phyloP scores from a whole-genome alignment of 495 filamentous ascomycete genomes.

The Aspergillus hancockii region DNA sequence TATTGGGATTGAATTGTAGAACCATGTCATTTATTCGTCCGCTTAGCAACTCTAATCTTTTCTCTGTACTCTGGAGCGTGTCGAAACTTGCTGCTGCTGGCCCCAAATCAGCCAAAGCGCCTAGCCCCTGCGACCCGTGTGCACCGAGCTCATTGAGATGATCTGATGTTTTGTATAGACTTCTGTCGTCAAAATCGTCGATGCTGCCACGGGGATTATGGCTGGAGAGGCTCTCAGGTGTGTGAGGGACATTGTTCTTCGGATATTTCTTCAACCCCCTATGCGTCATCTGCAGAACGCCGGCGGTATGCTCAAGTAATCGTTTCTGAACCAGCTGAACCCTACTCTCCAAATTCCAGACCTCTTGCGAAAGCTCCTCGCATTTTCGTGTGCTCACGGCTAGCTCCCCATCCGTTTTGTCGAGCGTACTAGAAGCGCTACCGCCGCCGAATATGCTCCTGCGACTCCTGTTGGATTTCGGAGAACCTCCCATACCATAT shows the following conservation, averaged over 20 bases:
- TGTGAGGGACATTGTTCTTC: slow-evolving; percentile 55
- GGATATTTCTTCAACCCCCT: slow-evolving; percentile 56
- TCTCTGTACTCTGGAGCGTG: slow-evolving; percentile 61
- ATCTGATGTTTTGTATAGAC: slow-evolving; percentile 73
- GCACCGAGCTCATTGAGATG: slow-evolving; percentile 57
- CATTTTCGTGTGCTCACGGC: slow-evolving; percentile 75
- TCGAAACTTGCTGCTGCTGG: slow-evolving; percentile 25
- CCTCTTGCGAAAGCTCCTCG: slow-evolving; percentile 77
- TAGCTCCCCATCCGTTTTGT: slow-evolving; percentile 73
- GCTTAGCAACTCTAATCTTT: slow-evolving; percentile 72
- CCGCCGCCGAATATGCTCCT: slow-evolving; percentile 55
- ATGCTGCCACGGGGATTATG: slow-evolving; percentile 46
- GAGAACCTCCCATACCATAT: slow-evolving; percentile 29
- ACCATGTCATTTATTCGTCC: slow-evolving; percentile 67
- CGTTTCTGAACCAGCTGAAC: slow-evolving; percentile 68
- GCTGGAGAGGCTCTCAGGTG: slow-evolving; percentile 66
- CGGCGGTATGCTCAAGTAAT: slow-evolving; percentile 88
- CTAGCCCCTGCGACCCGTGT: slow-evolving; percentile 22
- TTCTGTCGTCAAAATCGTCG: slow-evolving; percentile 75
- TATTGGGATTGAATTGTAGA: slow-evolving; percentile 55
- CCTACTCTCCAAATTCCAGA: slow-evolving; percentile 75
- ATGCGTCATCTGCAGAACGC: slow-evolving; percentile 85
- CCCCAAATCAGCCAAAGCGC: slow-evolving; percentile 18
- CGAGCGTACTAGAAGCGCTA: slow-evolving; percentile 29
- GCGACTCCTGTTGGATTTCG: slow-evolving; percentile 33